phyloP scores from a whole-genome alignment of 768 basidiomycete genomes.

The Hemileccinum impolitum region DNA sequence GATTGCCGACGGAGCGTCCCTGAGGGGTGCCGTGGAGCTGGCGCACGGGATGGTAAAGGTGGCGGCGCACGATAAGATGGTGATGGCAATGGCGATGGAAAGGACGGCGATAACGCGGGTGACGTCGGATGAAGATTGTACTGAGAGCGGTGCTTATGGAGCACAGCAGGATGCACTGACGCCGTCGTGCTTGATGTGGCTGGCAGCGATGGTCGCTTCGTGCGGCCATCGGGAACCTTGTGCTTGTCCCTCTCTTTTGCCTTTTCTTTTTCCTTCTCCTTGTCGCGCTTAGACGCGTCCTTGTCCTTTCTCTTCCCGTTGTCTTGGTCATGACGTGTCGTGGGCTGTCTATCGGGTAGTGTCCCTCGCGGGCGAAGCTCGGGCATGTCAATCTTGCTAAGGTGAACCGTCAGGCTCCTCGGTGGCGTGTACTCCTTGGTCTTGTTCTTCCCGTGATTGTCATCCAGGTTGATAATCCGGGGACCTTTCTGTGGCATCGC shows the following conservation, averaged over 20 bases:
- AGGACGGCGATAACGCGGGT: constrained; percentile 34
- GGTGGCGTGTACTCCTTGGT: constrained; percentile 63
- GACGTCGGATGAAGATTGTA: constrained; percentile 18
- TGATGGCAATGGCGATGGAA: not conserved
- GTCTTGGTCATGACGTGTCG: not conserved
- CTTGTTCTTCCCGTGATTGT: constrained; percentile 43
- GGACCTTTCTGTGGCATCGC: constrained; percentile 47
- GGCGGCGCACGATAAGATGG: no score
- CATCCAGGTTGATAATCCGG: constrained; percentile 58
- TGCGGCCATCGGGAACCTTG: not conserved
- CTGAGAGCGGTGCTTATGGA: constrained; percentile 21
- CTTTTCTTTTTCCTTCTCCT: constrained; percentile 36
- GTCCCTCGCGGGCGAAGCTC: constrained; percentile 46
- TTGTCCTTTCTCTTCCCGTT: constrained; percentile 12
- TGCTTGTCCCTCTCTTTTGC: constrained; percentile 29
- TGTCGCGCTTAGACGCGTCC: constrained; percentile 19
- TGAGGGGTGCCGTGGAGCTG: not conserved
- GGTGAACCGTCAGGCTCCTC: constrained; percentile 61
- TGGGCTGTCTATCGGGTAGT: not conserved
- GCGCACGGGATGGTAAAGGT: not conserved
- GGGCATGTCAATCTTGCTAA: constrained; percentile 87
- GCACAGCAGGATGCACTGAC: constrained; percentile 6
- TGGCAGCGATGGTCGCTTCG: not conserved
- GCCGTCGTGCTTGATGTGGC: constrained; percentile 6
- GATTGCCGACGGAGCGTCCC: constrained; percentile 15